Evolutionary conservation across 306 rosid genomes (phyloP), one percentile per base, ranked within the genome.

Genomic region (Datisca glomerata): DNA sequence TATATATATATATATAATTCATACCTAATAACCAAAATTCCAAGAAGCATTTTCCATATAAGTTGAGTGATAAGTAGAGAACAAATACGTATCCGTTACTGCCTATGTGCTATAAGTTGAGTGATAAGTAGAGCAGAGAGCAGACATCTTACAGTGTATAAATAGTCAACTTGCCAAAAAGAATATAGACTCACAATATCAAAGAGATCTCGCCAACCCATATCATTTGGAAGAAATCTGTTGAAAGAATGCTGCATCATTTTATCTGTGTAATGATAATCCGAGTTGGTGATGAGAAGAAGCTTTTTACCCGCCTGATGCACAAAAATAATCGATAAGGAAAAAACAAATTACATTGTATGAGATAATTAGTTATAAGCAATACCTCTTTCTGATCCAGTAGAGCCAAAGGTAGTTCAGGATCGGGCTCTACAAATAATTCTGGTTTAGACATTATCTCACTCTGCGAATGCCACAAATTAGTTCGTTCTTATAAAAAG

Each of bases 401-500:
- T 57, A 89, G 79, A 13, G 94, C 85, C 54, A 89, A 54, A 47
- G 97, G 97, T 61, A 89, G 69, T 20, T 77, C 79, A 5, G 91
- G 97, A 65, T 89, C 97, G 45, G 93, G 97, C 72, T 78, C 76
- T 49, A 89, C 97, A 65, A 80, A 89, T 59, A 67, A 84, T 70
- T 83, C 97, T 7, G 97, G 97, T 67, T 80, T 89, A 36, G 97
- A 77, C 93, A 80, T 89, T 63, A 89, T 89, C 71, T 89, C 97
- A 35, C 95, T 83, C 97, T 87, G 84, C 33, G 32, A 65, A 53
- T 52, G 34, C 50, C 65, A 35, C 1, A 18, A 54, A 50, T 69
- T 43, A 73, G 61, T 56, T 39, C 20, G 27, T 8, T 21, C 43
- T 24, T 68, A 29, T 29, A 16, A 41, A 41, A 43, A 34, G 8